Conservation (phyloP, 179 eudicot species). For the Actinidia arguta region DNA sequence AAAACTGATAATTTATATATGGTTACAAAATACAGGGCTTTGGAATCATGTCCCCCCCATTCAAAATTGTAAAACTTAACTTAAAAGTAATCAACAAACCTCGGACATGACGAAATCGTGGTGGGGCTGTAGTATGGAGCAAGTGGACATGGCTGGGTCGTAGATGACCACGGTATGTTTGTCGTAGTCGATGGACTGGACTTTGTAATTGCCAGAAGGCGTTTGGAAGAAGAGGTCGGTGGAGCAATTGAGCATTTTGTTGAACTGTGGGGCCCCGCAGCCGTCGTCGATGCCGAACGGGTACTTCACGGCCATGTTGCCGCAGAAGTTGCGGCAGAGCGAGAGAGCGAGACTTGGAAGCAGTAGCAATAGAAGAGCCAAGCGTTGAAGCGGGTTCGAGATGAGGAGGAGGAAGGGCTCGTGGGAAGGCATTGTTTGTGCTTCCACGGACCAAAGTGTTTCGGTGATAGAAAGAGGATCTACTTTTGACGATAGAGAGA, state of each 20-base stretch:
- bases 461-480: no score
- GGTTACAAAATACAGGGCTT: no score
- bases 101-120: conserved; percentile 72
- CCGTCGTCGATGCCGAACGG: conserved; percentile 91
- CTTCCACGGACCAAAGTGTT: no score
- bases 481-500: no score
- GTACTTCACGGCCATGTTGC: conserved; percentile 64
- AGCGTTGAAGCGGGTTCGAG: no score
- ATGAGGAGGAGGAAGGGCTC: no score
- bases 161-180: conserved; percentile 54
- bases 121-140: conserved; percentile 91
- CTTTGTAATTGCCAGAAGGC: conserved; percentile 88
- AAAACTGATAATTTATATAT: no score
- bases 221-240: conserved; percentile 68
- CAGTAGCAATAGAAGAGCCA: conserved; percentile 3
- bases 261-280: conserved; percentile 84
- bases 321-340: conserved; percentile 75
- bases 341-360: conserved; percentile 17
- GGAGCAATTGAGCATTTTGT: conserved; percentile 80
- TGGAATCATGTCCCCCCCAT: no score
- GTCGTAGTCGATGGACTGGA: conserved; percentile 75
- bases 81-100: no score
- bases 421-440: no score
- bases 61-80: no score
- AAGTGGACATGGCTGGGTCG: conserved; percentile 96